Conservation (phyloP, 164 flowering plant genomes). For the Piper betle region DNA sequence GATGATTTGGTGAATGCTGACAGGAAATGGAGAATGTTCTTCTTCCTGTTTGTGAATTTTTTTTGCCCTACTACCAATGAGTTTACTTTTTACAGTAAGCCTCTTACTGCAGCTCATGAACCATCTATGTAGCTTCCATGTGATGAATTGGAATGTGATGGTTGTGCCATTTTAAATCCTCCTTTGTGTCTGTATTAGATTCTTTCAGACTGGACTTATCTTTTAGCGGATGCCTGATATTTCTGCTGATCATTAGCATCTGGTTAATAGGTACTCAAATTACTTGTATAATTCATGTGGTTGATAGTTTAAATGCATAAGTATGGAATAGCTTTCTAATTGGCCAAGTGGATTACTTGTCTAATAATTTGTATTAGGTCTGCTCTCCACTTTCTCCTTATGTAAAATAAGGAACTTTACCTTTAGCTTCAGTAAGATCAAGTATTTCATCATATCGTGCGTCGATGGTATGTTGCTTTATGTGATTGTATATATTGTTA, state of each 20-base stretch:
- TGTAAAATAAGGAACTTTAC: conserved; percentile 11
- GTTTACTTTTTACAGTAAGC: conserved; percentile 65
- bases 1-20: conserved; percentile 16
- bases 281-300: background rate
- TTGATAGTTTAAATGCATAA: too few relatives aligned
- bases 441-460: conserved; percentile 68
- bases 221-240: conserved; percentile 23
- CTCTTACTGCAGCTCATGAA: background rate
- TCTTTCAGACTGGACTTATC: conserved; percentile 53
- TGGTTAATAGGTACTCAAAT: conserved; percentile 34
- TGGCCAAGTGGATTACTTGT: background rate
- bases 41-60: conserved; percentile 35
- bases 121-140: background rate
- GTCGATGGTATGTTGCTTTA: conserved; percentile 33
- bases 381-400: conserved; percentile 11
- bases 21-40: conserved; percentile 25
- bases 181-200: conserved; percentile 24
- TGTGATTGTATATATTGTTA: background rate
- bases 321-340: too few relatives aligned
- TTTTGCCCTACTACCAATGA: conserved; percentile 38
- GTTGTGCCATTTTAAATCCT: background rate
- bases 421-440: conserved; percentile 24
- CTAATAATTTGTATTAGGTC: conserved; percentile 22
- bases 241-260: conserved; percentile 24
- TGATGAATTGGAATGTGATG: background rate